Percentiles rank a stretch among this genome's conserved stretches.
These are phyloP conservation scores for Leccinellum luteum DNA, from an alignment of 768 basidiomycete species.

Conservation along the genomic window DNA sequence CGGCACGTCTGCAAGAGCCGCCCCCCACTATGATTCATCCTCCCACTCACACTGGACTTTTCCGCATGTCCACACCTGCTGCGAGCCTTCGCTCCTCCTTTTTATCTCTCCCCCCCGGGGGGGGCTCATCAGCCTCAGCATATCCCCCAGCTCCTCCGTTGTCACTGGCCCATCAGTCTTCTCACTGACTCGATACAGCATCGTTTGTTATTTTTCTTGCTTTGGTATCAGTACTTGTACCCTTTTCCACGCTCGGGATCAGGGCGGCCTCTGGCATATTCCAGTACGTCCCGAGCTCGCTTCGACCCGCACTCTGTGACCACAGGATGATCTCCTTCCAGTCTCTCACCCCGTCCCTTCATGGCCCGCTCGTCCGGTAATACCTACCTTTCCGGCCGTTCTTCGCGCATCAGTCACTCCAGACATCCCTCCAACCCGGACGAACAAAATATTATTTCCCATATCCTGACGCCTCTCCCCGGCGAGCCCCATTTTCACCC, in stretches of 20 bases:
- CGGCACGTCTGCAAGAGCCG: constrained; percentile 13
- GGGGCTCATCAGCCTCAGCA: neutral
- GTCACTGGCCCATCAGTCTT: neutral
- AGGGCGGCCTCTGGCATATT: constrained; percentile 11
- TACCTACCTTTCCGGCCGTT: constrained; percentile 12
- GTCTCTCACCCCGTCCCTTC: constrained; percentile 4
- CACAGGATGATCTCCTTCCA: constrained; percentile 25
- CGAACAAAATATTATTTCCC: constrained; percentile 16
- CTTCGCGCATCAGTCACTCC: constrained; percentile 12
- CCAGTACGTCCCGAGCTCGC: constrained; percentile 19
- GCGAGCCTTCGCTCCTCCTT: constrained; percentile 24
- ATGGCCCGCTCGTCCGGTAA: constrained; percentile 22
- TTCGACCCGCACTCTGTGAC: constrained; percentile 6
- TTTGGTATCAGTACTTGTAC: constrained; percentile 5
- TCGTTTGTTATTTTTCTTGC: constrained; percentile 9
- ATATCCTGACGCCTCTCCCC: constrained; percentile 15
- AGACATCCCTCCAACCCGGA: constrained; percentile 14
- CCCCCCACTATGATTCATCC: constrained; percentile 14
- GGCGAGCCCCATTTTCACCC: constrained; percentile 12
- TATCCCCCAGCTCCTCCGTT: constrained; percentile 10
- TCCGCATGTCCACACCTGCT: constrained; percentile 31
- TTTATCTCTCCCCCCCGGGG: constrained; percentile 29
- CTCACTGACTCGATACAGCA: constrained; percentile 1
- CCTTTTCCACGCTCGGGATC: constrained; percentile 33
- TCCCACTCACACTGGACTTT: constrained; percentile 16